Conservation (phyloP, 805 yeast species). For the Candida maesae region DNA sequence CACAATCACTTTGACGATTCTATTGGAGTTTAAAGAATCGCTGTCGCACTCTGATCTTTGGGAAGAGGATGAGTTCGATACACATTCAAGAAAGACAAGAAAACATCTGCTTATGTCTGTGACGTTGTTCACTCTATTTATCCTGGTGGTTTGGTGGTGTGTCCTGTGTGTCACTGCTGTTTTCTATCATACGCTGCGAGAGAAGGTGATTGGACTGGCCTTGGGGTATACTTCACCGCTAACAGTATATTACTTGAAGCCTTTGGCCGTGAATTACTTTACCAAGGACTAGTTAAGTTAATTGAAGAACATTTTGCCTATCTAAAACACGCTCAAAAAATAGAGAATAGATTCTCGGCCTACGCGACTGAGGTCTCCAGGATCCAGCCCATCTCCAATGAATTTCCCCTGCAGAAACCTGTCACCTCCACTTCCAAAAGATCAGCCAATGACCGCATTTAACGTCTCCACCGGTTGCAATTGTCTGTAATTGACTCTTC, state of each 20-base stretch:
- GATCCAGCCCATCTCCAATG: no score
- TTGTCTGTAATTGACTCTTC: neutral
- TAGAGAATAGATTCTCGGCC: no score
- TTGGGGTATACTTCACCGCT: conserved; percentile 9
- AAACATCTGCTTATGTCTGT: neutral
- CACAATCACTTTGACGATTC: conserved; percentile 5
- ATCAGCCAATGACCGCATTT: no score
- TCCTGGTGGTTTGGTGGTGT: conserved; percentile 12
- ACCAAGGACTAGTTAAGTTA: neutral
- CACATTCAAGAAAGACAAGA: neutral
- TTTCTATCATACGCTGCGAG: conserved; percentile 14
- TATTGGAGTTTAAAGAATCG: conserved; percentile 4
- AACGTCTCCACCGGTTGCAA: no score
- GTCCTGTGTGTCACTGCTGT: conserved; percentile 13
- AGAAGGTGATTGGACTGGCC: conserved; percentile 10
- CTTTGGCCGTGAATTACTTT: neutral
- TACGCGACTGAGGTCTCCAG: no score
- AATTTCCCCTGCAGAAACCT: no score
- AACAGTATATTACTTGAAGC: conserved; percentile 1
- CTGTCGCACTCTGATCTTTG: conserved; percentile 1
- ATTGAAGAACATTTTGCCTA: neutral
- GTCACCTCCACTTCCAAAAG: no score
- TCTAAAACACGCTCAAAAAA: no score
- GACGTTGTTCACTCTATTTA: neutral
- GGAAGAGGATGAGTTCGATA: conserved; percentile 1